Percentiles rank a stretch among this genome's conserved stretches.
Evolutionary conservation across 371 early-diverging fungal genomes (phyloP).

Genomic region (Funneliformis caledonium): DNA sequence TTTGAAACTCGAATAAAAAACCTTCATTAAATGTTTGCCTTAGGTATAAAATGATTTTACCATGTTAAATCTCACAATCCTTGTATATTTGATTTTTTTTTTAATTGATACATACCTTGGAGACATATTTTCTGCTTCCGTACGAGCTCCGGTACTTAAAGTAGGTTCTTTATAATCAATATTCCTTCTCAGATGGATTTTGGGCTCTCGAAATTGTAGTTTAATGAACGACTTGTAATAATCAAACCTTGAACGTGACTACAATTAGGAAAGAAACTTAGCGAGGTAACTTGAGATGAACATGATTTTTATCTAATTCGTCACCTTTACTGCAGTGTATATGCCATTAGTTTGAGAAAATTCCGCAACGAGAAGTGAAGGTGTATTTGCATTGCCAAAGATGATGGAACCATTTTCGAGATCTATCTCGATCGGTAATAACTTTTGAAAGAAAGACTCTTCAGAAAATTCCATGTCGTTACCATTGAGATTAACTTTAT

Average conservation of each 20-base stretch:
- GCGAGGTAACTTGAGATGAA: background rate
- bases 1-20: background rate
- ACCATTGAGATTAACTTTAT: constrained; percentile 36
- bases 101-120: constrained; percentile 22
- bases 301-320: background rate
- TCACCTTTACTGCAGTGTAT: constrained; percentile 57
- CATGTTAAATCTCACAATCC: background rate
- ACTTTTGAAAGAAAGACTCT: constrained; percentile 57
- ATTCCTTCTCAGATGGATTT: constrained; percentile 66
- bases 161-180: constrained; percentile 64
- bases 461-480: constrained; percentile 44
- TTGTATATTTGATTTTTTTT: background rate
- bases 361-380: constrained; percentile 64
- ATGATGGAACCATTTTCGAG: constrained; percentile 74
- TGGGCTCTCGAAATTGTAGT: constrained; percentile 58
- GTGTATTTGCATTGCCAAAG: constrained; percentile 77
- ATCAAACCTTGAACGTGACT: constrained; percentile 64
- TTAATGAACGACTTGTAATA: constrained; percentile 63
- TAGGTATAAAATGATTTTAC: background rate
- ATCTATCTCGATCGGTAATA: constrained; percentile 75
- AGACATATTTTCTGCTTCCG: constrained; percentile 42
- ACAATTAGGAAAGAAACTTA: background rate
- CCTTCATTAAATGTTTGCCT: background rate
- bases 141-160: constrained; percentile 11
- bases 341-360: constrained; percentile 67